Evolutionary conservation across 2,329 filamentous ascomycete genomes (phyloP).

Genomic region (Lasiodiplodia citricola): DNA sequence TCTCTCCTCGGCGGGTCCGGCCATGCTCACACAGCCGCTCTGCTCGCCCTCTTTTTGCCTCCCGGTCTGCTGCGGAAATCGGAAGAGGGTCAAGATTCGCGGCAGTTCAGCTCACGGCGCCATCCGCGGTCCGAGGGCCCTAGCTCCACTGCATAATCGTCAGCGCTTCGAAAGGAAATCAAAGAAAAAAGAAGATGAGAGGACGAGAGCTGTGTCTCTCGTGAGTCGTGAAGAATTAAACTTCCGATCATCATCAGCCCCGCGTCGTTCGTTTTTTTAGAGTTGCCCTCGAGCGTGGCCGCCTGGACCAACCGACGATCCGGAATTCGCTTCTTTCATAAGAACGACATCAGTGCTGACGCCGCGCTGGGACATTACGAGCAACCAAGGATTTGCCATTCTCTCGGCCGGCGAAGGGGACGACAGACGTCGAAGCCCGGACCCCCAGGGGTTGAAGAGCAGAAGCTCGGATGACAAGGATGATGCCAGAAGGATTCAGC

Average conservation of each 20-base stretch:
- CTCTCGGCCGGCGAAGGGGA: background rate
- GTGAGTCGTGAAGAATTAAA: slow-evolving; percentile 12
- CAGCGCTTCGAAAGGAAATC: background rate
- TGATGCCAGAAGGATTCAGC: background rate
- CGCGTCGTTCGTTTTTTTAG: slow-evolving; percentile 18
- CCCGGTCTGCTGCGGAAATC: background rate
- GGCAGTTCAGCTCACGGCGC: slow-evolving; percentile 3
- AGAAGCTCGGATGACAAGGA: background rate
- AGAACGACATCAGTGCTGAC: background rate
- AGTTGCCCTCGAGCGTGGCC: slow-evolving; percentile 11
- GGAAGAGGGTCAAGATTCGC: background rate
- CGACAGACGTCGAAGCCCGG: background rate
- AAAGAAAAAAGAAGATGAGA: background rate
- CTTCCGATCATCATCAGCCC: slow-evolving; percentile 22
- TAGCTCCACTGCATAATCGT: slow-evolving; percentile 5
- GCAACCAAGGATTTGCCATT: background rate
- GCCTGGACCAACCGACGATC: slow-evolving; percentile 16
- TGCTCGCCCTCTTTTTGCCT: background rate
- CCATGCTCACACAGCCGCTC: background rate
- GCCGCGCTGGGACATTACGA: background rate
- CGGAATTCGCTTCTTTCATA: slow-evolving; percentile 2
- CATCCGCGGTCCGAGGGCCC: slow-evolving; percentile 1
- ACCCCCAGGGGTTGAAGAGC: background rate
- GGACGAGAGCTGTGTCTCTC: background rate
- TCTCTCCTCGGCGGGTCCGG: background rate